phyloP scores from a whole-genome alignment of 495 filamentous ascomycete species.

The Penicillium goetzii region DNA sequence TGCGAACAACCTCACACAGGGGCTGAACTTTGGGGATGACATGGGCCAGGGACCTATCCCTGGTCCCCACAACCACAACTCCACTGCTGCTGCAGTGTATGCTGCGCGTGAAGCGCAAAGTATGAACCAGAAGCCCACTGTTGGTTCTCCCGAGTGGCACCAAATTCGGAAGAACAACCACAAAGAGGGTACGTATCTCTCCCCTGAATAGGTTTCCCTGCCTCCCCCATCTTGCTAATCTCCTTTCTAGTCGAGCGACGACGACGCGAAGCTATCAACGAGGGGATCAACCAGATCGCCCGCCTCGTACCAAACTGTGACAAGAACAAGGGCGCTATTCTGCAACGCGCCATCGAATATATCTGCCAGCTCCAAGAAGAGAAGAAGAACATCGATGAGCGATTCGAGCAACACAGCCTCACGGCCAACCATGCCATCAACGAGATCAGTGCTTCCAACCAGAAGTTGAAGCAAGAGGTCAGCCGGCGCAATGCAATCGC shows the following conservation, averaged over 20 bases:
- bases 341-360: slow-evolving; percentile 91
- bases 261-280: slow-evolving; percentile 97
- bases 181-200: slow-evolving; percentile 79
- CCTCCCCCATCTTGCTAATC: slow-evolving; percentile 10
- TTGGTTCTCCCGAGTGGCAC: slow-evolving; percentile 97
- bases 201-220: background rate
- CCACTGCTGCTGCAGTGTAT: slow-evolving; percentile 54
- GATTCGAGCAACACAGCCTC: slow-evolving; percentile 96
- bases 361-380: slow-evolving; percentile 95
- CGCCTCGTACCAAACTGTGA: slow-evolving; percentile 98
- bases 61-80: slow-evolving; percentile 47
- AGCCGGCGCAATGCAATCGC: slow-evolving; percentile 55
- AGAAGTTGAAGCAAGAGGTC: slow-evolving; percentile 84
- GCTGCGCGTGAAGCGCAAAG: slow-evolving; percentile 50
- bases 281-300: slow-evolving; percentile 97
- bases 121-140: slow-evolving; percentile 74
- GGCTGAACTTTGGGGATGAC: slow-evolving; percentile 50
- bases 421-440: slow-evolving; percentile 92
- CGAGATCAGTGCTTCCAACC: slow-evolving; percentile 84
- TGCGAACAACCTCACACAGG: slow-evolving; percentile 45
- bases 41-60: slow-evolving; percentile 46
- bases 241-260: slow-evolving; percentile 80
- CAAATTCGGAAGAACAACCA: slow-evolving; percentile 97
- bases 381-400: slow-evolving; percentile 89
- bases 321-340: slow-evolving; percentile 97